Evolutionary conservation across 805 yeast genomes (phyloP).

Genomic region (Yarrowia hollandica): DNA sequence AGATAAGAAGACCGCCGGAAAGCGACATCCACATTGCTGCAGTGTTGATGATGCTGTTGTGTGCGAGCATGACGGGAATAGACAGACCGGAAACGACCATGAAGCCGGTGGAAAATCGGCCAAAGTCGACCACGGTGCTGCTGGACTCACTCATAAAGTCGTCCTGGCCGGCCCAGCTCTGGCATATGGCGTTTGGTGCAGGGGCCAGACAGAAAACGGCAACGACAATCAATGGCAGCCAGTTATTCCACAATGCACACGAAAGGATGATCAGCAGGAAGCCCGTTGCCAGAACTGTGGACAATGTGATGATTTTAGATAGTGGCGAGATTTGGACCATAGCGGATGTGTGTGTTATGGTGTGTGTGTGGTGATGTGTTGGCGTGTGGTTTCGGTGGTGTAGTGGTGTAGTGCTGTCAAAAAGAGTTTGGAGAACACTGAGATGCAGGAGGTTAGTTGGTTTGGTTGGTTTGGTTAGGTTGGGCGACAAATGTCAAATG

Average conservation of each 20-base stretch:
- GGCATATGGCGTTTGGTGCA: conserved; percentile 63
- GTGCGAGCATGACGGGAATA: conserved; percentile 74
- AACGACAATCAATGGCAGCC: conserved; percentile 73
- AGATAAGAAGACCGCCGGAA: conserved; percentile 80
- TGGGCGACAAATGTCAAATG: no score
- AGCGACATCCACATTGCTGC: conserved; percentile 76
- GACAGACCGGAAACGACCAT: conserved; percentile 73
- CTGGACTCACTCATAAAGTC: conserved; percentile 62
- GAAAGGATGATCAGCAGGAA: conserved; percentile 84
- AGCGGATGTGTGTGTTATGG: conserved; percentile 8
- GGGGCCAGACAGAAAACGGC: conserved; percentile 70
- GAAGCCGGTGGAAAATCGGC: conserved; percentile 75
- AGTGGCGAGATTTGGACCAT: conserved; percentile 54
- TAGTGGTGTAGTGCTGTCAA: background rate
- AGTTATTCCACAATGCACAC: conserved; percentile 83
- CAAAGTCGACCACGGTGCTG: conserved; percentile 65
- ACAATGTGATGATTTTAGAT: conserved; percentile 72
- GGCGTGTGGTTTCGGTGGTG: background rate
- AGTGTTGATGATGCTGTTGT: conserved; percentile 66
- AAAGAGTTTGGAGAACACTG: conserved; percentile 15
- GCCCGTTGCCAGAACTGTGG: conserved; percentile 82
- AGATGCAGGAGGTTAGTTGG: background rate
- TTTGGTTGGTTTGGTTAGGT: no score
- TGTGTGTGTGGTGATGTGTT: background rate
- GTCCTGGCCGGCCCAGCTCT: conserved; percentile 48